A percentile compares a stretch with the other conserved stretches of the same genome.
Conservation (phyloP, 2,329 filamentous ascomycete species). For the Colletotrichum australisinense region DNA sequence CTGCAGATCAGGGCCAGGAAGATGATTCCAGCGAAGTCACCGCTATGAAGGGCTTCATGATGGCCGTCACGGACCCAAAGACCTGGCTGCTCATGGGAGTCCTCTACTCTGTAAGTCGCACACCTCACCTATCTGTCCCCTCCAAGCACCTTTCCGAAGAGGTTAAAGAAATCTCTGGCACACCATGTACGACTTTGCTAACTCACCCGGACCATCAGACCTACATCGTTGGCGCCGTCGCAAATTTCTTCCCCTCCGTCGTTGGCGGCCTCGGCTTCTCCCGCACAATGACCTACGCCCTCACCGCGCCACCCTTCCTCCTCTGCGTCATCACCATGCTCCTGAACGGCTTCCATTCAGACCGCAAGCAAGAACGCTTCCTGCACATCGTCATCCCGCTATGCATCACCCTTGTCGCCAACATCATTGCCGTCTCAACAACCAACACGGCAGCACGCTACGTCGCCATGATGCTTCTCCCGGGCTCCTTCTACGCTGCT, state of each 20-base stretch:
- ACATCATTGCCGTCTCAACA: conserved; percentile 76
- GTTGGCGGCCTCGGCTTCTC: conserved; percentile 39
- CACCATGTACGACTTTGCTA: not conserved
- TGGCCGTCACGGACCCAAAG: conserved; percentile 48
- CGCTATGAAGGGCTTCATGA: conserved; percentile 36
- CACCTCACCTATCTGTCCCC: not conserved
- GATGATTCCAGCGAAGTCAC: conserved; percentile 33
- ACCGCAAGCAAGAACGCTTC: conserved; percentile 77
- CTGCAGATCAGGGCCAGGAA: conserved; percentile 31
- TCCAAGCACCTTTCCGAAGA: not conserved
- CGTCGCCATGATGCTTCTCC: conserved; percentile 58
- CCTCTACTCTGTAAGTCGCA: conserved; percentile 40
- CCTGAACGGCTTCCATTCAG: conserved; percentile 68
- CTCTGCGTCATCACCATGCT: conserved; percentile 52
- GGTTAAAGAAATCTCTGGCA: no score
- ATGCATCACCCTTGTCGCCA: conserved; percentile 70
- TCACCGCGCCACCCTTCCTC: conserved; percentile 58
- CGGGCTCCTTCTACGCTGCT: conserved; percentile 41
- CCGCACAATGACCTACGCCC: conserved; percentile 38
- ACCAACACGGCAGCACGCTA: conserved; percentile 72
- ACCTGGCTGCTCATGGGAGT: conserved; percentile 49
- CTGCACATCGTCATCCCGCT: conserved; percentile 74
- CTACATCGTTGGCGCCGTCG: conserved; percentile 43
- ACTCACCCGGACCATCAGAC: conserved; percentile 29
- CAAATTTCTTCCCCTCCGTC: conserved; percentile 42